Evolutionary conservation across 2,329 filamentous ascomycete genomes (phyloP).

Genomic region (Ophiostoma populinum): DNA sequence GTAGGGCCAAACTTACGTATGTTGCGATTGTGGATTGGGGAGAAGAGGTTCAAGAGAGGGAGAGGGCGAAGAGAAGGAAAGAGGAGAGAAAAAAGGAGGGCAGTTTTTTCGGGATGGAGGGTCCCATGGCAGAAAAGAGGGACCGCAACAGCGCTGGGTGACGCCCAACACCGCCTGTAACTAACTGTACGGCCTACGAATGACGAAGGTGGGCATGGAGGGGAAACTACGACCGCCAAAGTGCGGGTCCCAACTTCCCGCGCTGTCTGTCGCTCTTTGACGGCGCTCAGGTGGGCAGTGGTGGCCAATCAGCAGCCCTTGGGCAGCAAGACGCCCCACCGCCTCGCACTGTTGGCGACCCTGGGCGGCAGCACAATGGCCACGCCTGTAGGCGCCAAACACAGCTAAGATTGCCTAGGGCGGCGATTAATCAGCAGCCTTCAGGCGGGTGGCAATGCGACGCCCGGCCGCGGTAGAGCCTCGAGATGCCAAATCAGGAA

Average conservation of each 20-base stretch:
- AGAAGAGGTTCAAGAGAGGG: constrained; percentile 2
- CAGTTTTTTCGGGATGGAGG: not conserved
- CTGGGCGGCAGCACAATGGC: no score
- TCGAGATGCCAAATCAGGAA: no score
- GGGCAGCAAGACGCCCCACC: no score
- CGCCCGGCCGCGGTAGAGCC: no score
- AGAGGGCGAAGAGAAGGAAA: constrained; percentile 3
- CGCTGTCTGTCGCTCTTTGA: not conserved
- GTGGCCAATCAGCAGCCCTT: no score
- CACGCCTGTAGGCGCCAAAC: no score
- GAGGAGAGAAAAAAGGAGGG: constrained; percentile 1
- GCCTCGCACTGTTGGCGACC: no score
- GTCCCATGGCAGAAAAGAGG: not conserved
- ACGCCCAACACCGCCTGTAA: no score
- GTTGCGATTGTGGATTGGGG: constrained; percentile 3
- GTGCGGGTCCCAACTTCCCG: not conserved
- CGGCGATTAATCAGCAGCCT: no score
- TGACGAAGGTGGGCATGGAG: constrained; percentile 1
- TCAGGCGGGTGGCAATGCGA: no score
- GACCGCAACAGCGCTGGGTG: not conserved
- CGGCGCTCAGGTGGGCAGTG: no score
- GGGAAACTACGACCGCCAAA: constrained; percentile 3
- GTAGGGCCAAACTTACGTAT: constrained; percentile 1
- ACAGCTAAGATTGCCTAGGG: no score
- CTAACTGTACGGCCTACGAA: not conserved